Evolutionary conservation across 306 rosid species (phyloP), one percentile per base, ranked within the genome.

Genomic region (Fragaria ananassa): DNA sequence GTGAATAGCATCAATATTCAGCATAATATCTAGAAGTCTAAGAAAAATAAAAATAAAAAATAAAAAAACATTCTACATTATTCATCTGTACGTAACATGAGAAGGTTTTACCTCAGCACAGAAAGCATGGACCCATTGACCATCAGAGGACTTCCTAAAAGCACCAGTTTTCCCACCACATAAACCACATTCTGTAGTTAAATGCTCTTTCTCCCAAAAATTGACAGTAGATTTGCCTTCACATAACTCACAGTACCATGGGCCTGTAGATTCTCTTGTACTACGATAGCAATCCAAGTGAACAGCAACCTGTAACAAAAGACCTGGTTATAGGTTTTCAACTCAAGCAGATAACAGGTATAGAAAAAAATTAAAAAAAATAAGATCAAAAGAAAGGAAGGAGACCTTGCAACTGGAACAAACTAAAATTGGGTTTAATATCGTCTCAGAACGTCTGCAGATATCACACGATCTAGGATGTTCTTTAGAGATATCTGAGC

Each of bases 41-140:
- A 18, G 2, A 50, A 37, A 0, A 5, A 62, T 39, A 42, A 62
- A 2, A 53, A 18, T 2, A 50, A 47, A 0, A 5, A 62, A 29
- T 19, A 0, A 42, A 62, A 6, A 44, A 21, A 18, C 15, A 68
- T 49, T 23, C 68, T 29, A 75, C 25, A 29, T 60, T 53, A 21
- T 51, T 14, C 60, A 42, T 34, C 31, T 72, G 37, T 2, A 21
- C 2, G 47, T 19, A 31, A 66, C 56, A 73, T 15, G 29, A 77
- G 70, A 63, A 66, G 14, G 34, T 61, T 47, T 76, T 82, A 96
- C 99, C 97, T 96, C 98, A 2, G 99, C 98, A 81, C 99, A 96
- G 78, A 92, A 91, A 67, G 98, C 99, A 87, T 96, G 99, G 72
- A 92, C 90, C 99, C 99, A 96, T 78, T 91, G 96, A 71, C 98